Conservation (phyloP, 2,329 filamentous ascomycete genomes). For the Colletotrichum cordylinicola region DNA sequence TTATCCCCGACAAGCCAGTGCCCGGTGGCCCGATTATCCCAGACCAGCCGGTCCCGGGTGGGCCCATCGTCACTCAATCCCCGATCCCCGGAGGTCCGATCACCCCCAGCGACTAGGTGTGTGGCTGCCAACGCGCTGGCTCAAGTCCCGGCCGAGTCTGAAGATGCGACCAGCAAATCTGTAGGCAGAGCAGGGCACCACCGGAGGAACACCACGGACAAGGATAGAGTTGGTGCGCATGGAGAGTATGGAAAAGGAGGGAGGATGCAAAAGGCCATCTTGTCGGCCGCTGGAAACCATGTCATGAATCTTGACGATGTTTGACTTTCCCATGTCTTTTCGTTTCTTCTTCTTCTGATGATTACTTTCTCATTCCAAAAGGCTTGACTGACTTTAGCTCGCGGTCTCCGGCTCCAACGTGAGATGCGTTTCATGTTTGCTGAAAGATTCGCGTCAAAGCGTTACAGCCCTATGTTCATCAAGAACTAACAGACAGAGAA, state of each 20-base stretch:
- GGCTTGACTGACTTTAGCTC: constrained; percentile 31
- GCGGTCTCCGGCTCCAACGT: neutral
- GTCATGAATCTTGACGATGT: neutral
- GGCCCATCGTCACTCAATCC: constrained; percentile 26
- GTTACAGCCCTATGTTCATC: constrained; percentile 3
- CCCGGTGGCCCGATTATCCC: constrained; percentile 24
- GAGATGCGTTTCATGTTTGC: constrained; percentile 12
- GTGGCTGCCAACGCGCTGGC: neutral
- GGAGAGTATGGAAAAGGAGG: neutral
- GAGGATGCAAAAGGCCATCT: neutral
- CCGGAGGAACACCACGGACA: neutral
- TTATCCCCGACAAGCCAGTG: constrained; percentile 31
- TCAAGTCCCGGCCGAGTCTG: neutral
- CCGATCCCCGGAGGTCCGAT: constrained; percentile 16
- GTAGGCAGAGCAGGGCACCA: neutral
- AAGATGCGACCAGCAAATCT: neutral
- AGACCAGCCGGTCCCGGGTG: constrained; percentile 34
- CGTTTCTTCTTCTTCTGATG: constrained; percentile 12
- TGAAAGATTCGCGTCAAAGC: constrained; percentile 13
- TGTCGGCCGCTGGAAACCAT: neutral
- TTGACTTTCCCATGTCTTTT: constrained; percentile 19
- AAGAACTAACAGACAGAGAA: neutral
- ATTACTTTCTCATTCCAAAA: constrained; percentile 17
- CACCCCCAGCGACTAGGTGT: constrained; percentile 10
- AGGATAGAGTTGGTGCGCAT: constrained; percentile 1